Conservation (phyloP, 2,329 filamentous ascomycete genomes). For the Leptoxyphium fumago region DNA sequence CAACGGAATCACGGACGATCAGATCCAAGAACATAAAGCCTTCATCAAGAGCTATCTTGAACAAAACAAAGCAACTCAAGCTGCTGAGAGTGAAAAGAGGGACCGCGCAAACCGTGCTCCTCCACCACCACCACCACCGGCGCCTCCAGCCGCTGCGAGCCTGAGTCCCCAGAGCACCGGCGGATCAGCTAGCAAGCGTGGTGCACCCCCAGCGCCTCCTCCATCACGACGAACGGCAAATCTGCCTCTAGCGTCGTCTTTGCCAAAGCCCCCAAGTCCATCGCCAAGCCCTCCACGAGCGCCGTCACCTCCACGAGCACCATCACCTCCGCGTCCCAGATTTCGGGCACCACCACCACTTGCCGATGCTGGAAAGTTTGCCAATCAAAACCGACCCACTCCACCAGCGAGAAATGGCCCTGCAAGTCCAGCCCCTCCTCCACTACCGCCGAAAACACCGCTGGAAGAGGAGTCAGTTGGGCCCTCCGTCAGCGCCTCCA, state of each 20-base stretch:
- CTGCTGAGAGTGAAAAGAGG: constrained; percentile 29
- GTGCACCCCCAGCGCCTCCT: constrained; percentile 44
- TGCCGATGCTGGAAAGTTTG: constrained; percentile 79
- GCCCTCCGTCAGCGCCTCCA: constrained; percentile 17
- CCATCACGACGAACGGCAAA: constrained; percentile 25
- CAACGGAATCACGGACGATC: constrained; percentile 55
- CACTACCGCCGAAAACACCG: constrained; percentile 35
- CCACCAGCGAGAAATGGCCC: constrained; percentile 42
- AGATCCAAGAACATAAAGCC: constrained; percentile 51
- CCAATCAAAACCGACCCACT: constrained; percentile 37
- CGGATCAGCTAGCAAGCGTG: constrained; percentile 36
- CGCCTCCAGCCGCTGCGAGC: constrained; percentile 33
- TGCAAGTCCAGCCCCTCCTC: constrained; percentile 25
- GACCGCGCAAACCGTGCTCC: constrained; percentile 40
- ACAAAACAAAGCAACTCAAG: constrained; percentile 42
- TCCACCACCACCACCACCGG: constrained; percentile 37
- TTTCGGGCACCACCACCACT: constrained; percentile 81
- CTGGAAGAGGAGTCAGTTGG: constrained; percentile 43
- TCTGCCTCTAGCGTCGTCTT: constrained; percentile 20
- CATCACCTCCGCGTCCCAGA: constrained; percentile 52
- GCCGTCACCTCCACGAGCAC: constrained; percentile 41
- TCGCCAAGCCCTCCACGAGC: constrained; percentile 33
- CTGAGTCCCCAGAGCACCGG: constrained; percentile 50
- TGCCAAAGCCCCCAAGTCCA: constrained; percentile 31
- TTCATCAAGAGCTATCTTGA: constrained; percentile 56